phyloP scores from a whole-genome alignment of 192 early-diverging fungal species.

The Coemansia sp. region DNA sequence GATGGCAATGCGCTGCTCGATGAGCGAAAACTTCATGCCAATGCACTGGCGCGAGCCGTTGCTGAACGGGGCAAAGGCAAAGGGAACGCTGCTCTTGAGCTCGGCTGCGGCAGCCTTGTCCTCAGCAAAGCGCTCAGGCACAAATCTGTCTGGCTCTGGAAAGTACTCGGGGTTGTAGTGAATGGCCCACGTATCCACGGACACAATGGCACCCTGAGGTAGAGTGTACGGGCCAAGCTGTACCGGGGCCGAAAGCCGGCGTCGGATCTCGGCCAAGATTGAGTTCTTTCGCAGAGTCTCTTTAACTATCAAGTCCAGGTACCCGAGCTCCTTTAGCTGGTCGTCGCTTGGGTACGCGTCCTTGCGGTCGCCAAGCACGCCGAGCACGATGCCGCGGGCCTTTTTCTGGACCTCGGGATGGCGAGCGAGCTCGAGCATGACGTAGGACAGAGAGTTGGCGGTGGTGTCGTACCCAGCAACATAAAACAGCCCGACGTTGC shows the following conservation, averaged over 20 bases:
- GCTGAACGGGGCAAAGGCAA: slow-evolving; percentile 60
- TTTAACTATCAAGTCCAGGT: slow-evolving; percentile 55
- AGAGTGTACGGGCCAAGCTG: slow-evolving; percentile 44
- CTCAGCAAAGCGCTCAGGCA: slow-evolving; percentile 53
- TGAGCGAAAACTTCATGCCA: slow-evolving; percentile 62
- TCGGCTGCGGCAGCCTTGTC: slow-evolving; percentile 20
- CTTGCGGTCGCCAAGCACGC: slow-evolving; percentile 54
- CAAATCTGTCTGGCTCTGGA: slow-evolving; percentile 43
- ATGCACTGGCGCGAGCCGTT: slow-evolving; percentile 59
- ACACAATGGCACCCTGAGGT: slow-evolving; percentile 39
- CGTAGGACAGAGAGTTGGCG: slow-evolving; percentile 55
- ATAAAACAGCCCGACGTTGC: slow-evolving; percentile 56
- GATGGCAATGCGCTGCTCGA: slow-evolving; percentile 58
- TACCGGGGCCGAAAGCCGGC: slow-evolving; percentile 37
- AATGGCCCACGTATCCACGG: slow-evolving; percentile 46
- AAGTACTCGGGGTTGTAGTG: slow-evolving; percentile 52
- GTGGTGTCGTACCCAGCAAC: slow-evolving; percentile 61
- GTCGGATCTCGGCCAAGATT: slow-evolving; percentile 49
- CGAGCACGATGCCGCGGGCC: slow-evolving; percentile 54
- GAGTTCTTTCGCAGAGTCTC: slow-evolving; percentile 51
- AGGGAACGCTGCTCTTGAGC: slow-evolving; percentile 27
- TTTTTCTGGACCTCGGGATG: slow-evolving; percentile 54
- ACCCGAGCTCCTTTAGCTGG: slow-evolving; percentile 54
- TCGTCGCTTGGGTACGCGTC: slow-evolving; percentile 54
- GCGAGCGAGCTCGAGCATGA: slow-evolving; percentile 49